phyloP scores from a whole-genome alignment of 768 basidiomycete species.

The Leccinum obscurum region DNA sequence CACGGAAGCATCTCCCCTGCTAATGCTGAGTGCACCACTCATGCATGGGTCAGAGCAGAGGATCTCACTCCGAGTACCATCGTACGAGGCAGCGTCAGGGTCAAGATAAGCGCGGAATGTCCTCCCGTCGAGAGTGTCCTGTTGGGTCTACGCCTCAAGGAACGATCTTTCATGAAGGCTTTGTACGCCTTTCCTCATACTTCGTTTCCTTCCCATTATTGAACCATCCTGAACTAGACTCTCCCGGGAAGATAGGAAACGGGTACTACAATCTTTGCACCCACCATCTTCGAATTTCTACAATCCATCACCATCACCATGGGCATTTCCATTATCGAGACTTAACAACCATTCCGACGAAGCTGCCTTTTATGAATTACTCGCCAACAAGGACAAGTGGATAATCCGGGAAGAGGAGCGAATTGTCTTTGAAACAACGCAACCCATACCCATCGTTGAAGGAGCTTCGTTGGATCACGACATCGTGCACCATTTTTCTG shows the following conservation, averaged over 20 bases:
- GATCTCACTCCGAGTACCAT: conserved; percentile 17
- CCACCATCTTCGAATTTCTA: neutral
- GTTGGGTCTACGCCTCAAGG: conserved; percentile 18
- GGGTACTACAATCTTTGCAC: neutral
- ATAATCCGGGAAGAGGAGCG: conserved; percentile 20
- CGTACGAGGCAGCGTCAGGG: conserved; percentile 13
- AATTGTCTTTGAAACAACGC: conserved; percentile 16
- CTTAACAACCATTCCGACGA: neutral
- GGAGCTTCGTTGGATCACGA: neutral
- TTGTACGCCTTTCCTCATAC: conserved; percentile 4
- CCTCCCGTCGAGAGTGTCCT: conserved; percentile 6
- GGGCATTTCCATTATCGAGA: neutral
- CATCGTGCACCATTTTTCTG: conserved; percentile 11
- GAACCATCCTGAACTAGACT: neutral
- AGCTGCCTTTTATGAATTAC: neutral
- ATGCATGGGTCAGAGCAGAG: conserved; percentile 23
- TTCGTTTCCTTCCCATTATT: neutral
- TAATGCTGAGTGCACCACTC: conserved; percentile 5
- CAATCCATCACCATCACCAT: neutral
- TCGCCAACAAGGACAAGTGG: conserved; percentile 19
- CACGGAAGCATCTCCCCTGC: neutral
- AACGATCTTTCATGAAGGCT: conserved; percentile 22
- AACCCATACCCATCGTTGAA: neutral
- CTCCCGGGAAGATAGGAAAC: conserved; percentile 2
- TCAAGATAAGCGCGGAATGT: conserved; percentile 18